Conservation (phyloP, 345 rosid genomes). For the Heritiera littoralis region DNA sequence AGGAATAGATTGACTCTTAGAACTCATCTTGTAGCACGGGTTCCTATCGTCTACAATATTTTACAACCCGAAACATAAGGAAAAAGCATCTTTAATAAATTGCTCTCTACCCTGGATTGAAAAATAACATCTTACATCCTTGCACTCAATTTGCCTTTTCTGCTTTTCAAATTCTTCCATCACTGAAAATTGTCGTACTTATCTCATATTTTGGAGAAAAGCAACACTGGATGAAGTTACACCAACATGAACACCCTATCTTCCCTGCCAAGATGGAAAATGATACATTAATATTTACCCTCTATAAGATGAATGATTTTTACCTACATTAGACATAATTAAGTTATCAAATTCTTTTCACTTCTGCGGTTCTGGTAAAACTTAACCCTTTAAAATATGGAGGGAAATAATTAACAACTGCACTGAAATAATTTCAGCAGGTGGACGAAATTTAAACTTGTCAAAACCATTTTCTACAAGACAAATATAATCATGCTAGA, state of each 20-base stretch:
- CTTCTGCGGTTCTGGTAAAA: not conserved
- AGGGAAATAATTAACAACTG: not conserved
- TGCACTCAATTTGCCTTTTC: not conserved
- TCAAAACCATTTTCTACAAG: not conserved
- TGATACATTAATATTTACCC: constrained; percentile 7
- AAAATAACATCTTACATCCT: too few species aligned
- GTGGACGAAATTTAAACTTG: not conserved
- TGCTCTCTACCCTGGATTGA: too few species aligned
- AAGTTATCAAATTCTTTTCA: not conserved
- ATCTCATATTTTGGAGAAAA: not conserved
- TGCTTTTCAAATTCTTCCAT: not conserved
- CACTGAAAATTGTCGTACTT: not conserved
- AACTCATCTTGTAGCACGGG: not conserved
- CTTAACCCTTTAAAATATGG: not conserved
- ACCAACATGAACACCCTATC: not conserved
- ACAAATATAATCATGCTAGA: not conserved
- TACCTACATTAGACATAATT: not conserved
- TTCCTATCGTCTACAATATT: not conserved
- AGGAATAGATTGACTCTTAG: not conserved
- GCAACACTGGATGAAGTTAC: not conserved
- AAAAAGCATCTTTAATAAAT: too few species aligned
- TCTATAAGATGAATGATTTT: not conserved
- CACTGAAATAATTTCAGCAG: not conserved
- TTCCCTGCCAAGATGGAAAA: constrained; percentile 2
- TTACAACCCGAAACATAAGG: too few species aligned